Evolutionary conservation across 2,329 filamentous ascomycete species (phyloP).

Genomic region (Corinectria fuckeliana): DNA sequence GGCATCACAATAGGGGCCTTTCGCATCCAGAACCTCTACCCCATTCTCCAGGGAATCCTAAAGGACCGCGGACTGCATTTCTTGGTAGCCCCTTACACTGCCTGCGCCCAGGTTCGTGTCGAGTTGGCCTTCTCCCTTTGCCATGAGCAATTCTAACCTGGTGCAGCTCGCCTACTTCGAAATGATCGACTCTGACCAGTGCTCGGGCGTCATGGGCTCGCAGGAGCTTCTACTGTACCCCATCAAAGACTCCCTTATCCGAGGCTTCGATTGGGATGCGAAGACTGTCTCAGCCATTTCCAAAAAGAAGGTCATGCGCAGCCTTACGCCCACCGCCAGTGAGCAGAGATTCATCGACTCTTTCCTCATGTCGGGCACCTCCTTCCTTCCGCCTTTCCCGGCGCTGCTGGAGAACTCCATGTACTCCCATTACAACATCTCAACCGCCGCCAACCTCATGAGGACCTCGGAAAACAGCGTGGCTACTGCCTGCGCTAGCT

Average conservation of each 20-base stretch:
- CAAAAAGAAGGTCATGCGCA: constrained; percentile 73
- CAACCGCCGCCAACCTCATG: constrained; percentile 80
- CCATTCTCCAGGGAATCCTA: constrained; percentile 77
- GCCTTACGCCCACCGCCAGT: constrained; percentile 66
- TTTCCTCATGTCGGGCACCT: constrained; percentile 81
- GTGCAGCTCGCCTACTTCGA: constrained; percentile 79
- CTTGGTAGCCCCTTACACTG: constrained; percentile 85
- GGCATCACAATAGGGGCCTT: constrained; percentile 64
- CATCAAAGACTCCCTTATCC: constrained; percentile 76
- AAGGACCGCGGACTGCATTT: constrained; percentile 74
- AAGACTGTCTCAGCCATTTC: constrained; percentile 67
- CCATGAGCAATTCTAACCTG: constrained; percentile 20
- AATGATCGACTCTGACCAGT: constrained; percentile 68
- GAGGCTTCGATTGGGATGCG: constrained; percentile 70
- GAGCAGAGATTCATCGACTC: constrained; percentile 84
- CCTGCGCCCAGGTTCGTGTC: constrained; percentile 77
- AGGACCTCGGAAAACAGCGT: constrained; percentile 72
- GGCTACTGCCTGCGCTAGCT: constrained; percentile 75
- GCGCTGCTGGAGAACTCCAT: constrained; percentile 68
- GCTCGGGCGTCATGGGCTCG: constrained; percentile 81
- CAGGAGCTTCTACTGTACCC: constrained; percentile 88
- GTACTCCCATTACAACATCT: constrained; percentile 66
- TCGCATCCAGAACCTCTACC: constrained; percentile 74
- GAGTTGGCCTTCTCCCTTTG: neutral
- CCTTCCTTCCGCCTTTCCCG: constrained; percentile 81